These are phyloP conservation scores for Boletus pseudo-olivaceus DNA, from an alignment of 768 basidiomycete species.

Conservation along the genomic window DNA sequence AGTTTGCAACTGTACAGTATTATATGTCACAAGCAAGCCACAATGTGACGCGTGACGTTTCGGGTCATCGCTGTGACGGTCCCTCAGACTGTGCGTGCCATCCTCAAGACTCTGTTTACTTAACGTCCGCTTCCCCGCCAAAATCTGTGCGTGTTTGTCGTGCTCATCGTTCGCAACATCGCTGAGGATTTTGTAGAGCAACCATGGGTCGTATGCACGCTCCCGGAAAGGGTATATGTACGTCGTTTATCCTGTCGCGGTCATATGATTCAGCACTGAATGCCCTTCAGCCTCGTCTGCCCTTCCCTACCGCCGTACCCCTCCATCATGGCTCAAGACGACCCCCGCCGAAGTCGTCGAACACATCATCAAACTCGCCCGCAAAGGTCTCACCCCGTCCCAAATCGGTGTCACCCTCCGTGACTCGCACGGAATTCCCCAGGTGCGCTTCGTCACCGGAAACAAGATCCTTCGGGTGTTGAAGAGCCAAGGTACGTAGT, in stretches of 20 bases:
- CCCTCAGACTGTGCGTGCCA: constrained; percentile 11
- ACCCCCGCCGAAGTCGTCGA: constrained; percentile 94
- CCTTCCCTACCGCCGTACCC: constrained; percentile 93
- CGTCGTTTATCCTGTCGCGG: constrained; percentile 32
- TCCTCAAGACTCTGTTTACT: constrained; percentile 7
- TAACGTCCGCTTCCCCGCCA: constrained; percentile 14
- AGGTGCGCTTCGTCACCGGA: constrained; percentile 97
- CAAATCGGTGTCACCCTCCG: constrained; percentile 98
- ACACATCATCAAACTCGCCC: constrained; percentile 94
- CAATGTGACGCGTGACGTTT: constrained; percentile 29
- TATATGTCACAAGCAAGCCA: constrained; percentile 26
- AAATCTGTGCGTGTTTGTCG: constrained; percentile 36
- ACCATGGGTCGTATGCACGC: constrained; percentile 99
- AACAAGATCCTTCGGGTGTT: constrained; percentile 99
- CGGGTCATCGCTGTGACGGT: constrained; percentile 24
- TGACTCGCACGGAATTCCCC: constrained; percentile 97
- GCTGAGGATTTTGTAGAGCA: constrained; percentile 31
- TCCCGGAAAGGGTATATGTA: constrained; percentile 99
- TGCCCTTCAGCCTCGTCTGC: constrained; percentile 64
- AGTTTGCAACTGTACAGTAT: constrained; percentile 61
- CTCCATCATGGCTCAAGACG: constrained; percentile 96
- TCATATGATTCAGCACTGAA: constrained; percentile 36
- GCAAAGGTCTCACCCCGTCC: constrained; percentile 96
- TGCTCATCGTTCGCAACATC: constrained; percentile 5
- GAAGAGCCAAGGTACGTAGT: constrained; percentile 82